These are phyloP conservation scores for Ramaria sp. DNA, from an alignment of 768 basidiomycete species.

Conservation along the genomic window DNA sequence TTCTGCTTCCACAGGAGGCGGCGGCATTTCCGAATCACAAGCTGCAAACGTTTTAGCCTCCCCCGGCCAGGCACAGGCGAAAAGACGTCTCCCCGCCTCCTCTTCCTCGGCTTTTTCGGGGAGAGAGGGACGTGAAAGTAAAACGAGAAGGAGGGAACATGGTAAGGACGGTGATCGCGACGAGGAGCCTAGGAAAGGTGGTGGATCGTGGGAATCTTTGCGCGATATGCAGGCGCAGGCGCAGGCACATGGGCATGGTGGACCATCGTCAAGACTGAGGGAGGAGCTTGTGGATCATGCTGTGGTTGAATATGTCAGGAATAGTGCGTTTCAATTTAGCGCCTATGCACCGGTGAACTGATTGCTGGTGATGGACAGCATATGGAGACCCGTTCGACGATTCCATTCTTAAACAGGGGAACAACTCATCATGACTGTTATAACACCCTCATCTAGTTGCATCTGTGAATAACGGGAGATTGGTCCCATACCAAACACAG, in stretches of 20 bases:
- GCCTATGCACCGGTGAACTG: neutral
- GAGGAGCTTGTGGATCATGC: slow-evolving; percentile 6
- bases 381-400: slow-evolving; percentile 8
- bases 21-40: neutral
- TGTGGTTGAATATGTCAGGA: slow-evolving; percentile 8
- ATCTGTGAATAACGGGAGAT: too few relatives aligned
- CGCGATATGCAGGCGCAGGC: neutral
- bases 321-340: neutral
- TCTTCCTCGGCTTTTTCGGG: neutral
- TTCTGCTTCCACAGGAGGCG: neutral
- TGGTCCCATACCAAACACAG: too few relatives aligned
- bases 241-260: neutral
- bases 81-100: slow-evolving; percentile 7
- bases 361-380: neutral
- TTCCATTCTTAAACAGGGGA: neutral
- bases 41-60: neutral
- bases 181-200: neutral
- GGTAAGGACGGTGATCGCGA: neutral
- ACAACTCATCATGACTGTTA: neutral
- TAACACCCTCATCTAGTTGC: too few relatives aligned
- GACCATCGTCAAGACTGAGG: neutral
- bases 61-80: slow-evolving; percentile 2
- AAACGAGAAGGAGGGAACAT: slow-evolving; percentile 3
- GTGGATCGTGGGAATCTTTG: neutral
- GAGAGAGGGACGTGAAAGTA: slow-evolving; percentile 5